phyloP scores from a whole-genome alignment of 208 protist species.

The Crithidia bombi region DNA sequence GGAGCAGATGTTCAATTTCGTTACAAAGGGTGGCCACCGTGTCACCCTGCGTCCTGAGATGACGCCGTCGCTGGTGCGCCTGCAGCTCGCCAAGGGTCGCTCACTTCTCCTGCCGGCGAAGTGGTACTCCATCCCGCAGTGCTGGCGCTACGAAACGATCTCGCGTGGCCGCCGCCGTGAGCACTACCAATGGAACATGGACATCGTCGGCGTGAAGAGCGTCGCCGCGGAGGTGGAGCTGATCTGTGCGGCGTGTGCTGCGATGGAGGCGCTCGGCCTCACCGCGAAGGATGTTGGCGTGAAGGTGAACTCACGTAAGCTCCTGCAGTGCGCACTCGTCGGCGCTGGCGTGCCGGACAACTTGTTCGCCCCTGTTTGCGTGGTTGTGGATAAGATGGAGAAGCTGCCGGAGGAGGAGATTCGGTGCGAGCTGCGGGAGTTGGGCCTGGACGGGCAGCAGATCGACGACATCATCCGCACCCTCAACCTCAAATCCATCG shows the following conservation, averaged over 20 bases:
- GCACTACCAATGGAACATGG: constrained; percentile 98
- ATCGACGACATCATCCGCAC: constrained; percentile 80
- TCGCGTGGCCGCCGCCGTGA: constrained; percentile 94
- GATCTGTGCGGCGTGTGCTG: constrained; percentile 81
- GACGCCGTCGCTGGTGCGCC: constrained; percentile 94
- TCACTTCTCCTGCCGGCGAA: constrained; percentile 92
- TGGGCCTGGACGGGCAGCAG: constrained; percentile 64
- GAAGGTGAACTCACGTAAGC: constrained; percentile 92
- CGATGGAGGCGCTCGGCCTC: constrained; percentile 84
- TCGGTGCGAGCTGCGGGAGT: constrained; percentile 59
- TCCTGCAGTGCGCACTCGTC: constrained; percentile 88
- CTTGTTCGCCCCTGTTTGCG: constrained; percentile 91
- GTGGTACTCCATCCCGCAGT: constrained; percentile 96
- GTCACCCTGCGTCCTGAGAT: constrained; percentile 96
- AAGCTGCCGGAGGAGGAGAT: constrained; percentile 92
- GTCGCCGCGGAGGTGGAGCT: constrained; percentile 95
- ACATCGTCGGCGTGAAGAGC: constrained; percentile 93
- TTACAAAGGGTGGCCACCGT: constrained; percentile 91
- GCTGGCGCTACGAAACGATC: constrained; percentile 96
- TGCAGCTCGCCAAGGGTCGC: constrained; percentile 90
- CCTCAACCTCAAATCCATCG: constrained; percentile 84
- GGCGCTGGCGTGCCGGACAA: constrained; percentile 75
- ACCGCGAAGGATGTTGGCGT: constrained; percentile 92
- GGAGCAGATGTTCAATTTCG: constrained; percentile 97
- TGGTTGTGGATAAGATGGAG: constrained; percentile 96